Base-by-base conservation (phyloP, 2,329 filamentous ascomycete species). In the Didymella pinodella region DNA sequence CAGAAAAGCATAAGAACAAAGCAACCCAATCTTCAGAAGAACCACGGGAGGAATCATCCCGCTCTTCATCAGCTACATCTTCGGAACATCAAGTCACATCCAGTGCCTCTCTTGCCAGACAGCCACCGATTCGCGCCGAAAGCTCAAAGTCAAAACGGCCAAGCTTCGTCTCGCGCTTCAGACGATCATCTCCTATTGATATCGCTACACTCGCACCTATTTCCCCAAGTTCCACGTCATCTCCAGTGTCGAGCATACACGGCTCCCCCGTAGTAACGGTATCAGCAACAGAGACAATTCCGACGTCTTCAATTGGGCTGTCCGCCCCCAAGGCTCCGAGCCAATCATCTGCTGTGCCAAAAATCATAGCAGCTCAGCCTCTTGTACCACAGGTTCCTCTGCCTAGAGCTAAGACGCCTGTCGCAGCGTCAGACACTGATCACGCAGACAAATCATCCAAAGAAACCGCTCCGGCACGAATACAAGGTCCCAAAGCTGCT, bases 1-100 rank as follows among this genome's bases (percentile, higher is more conserved):
- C 16, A 66, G 67, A 55, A 55, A 68, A 62, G 48, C 62, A 64
- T 32, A 65, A 61, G 38, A 62, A 68, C 40, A 64, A 47, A 50
- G 59, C 54, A n/a, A 48, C 54, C 20, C 58, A 61, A 44, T 41
- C 54, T 28, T 41, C 50, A 32, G 58, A 63, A 45, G 49, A 63
- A 31, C 47, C 26, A 20, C 34, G 52, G n/a, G 57, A 53, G 44
- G 36, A 25, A 34, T 48, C 53, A 53, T 47, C 59, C 41, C 45
- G 31, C 34, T 54, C 55, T 34, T 56, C 55, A 22, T 52, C 63
- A 29, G 56, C 49, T 14, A 28, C 51, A 28, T 63, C 66, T 32
- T 25, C 57, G 40, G 59, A 61, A 6, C 45, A 38, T 14, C 52
- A 29, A 54, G 44, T 16, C 29, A 46, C 28, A 28, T 20, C 8